Evolutionary conservation across 495 filamentous ascomycete species (phyloP).

Genomic region (Monascus purpureus): DNA sequence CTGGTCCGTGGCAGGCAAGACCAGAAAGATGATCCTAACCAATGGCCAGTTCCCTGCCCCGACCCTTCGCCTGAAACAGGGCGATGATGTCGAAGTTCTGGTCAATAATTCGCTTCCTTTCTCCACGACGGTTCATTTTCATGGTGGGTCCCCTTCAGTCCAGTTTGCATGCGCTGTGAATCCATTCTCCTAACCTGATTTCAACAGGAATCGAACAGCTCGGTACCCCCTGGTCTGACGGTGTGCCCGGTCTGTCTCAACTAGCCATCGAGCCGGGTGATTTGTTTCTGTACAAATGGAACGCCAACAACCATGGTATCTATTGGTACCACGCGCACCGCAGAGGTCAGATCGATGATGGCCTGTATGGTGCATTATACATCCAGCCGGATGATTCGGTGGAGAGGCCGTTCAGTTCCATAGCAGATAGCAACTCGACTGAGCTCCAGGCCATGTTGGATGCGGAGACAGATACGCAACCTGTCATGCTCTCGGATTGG

Average conservation of each 20-base stretch:
- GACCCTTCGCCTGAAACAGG: conserved; percentile 41
- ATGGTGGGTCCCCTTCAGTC: conserved; percentile 20
- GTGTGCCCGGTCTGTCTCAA: conserved; percentile 38
- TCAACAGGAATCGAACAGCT: conserved; percentile 21
- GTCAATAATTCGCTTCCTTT: conserved; percentile 42
- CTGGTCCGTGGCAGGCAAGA: conserved; percentile 13
- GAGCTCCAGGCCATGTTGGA: conserved; percentile 28
- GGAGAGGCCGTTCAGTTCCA: conserved; percentile 30
- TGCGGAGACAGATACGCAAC: conserved; percentile 29
- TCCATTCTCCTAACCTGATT: not conserved
- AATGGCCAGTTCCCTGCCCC: conserved; percentile 51
- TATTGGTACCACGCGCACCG: conserved; percentile 40
- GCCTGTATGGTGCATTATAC: conserved; percentile 38
- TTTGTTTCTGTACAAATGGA: conserved; percentile 37
- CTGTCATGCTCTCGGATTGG: conserved; percentile 42
- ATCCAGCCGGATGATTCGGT: conserved; percentile 19
- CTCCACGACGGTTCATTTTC: conserved; percentile 39
- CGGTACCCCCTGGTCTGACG: conserved; percentile 37
- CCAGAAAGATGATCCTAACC: conserved; percentile 38
- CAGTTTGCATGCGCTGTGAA: not conserved
- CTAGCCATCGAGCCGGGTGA: conserved; percentile 26
- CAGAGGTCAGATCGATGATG: conserved; percentile 39
- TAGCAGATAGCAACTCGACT: conserved; percentile 21
- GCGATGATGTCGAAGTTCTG: conserved; percentile 45
- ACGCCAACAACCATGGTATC: conserved; percentile 13